These are phyloP conservation scores for Yarrowia divulgata DNA, from an alignment of 805 yeast genomes.

Conservation along the genomic window DNA sequence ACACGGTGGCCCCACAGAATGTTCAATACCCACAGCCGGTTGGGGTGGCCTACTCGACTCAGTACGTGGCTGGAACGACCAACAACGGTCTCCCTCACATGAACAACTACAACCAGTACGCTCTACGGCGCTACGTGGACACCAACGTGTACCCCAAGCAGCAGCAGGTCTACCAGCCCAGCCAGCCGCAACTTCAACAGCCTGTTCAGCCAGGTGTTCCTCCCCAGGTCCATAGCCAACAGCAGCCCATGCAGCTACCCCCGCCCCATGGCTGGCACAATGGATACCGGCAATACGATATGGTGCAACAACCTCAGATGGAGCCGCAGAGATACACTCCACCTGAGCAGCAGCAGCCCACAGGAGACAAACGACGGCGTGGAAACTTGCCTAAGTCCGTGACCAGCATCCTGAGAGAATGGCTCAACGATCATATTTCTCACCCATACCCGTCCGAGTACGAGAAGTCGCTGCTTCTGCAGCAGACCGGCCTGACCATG, in stretches of 20 bases:
- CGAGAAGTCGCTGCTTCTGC: constrained; percentile 73
- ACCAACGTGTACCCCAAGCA: constrained; percentile 25
- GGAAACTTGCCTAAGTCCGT: constrained; percentile 82
- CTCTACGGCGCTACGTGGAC: constrained; percentile 17
- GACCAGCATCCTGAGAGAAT: constrained; percentile 70
- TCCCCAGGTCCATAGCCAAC: constrained; percentile 29
- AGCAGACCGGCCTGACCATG: constrained; percentile 76
- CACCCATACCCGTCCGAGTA: constrained; percentile 86
- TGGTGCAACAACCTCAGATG: constrained; percentile 26
- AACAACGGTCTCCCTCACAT: constrained; percentile 32
- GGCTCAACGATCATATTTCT: constrained; percentile 76
- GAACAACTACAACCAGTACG: constrained; percentile 38
- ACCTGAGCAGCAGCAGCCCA: constrained; percentile 38
- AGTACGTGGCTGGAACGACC: constrained; percentile 23
- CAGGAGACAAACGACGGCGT: constrained; percentile 53
- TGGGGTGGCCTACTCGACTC: constrained; percentile 5
- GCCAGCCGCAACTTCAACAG: constrained; percentile 31
- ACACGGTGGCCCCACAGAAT: constrained; percentile 25
- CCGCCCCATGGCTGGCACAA: constrained; percentile 35
- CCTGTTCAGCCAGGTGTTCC: constrained; percentile 21
- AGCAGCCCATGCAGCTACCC: constrained; percentile 38
- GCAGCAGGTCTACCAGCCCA: constrained; percentile 19
- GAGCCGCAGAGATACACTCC: constrained; percentile 36
- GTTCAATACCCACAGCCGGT: constrained; percentile 37
- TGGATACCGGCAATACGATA: constrained; percentile 12